A percentile compares a stretch with the other conserved stretches of the same genome.
Evolutionary conservation across 2,329 filamentous ascomycete species (phyloP).

Genomic region (Exophiala sp.): DNA sequence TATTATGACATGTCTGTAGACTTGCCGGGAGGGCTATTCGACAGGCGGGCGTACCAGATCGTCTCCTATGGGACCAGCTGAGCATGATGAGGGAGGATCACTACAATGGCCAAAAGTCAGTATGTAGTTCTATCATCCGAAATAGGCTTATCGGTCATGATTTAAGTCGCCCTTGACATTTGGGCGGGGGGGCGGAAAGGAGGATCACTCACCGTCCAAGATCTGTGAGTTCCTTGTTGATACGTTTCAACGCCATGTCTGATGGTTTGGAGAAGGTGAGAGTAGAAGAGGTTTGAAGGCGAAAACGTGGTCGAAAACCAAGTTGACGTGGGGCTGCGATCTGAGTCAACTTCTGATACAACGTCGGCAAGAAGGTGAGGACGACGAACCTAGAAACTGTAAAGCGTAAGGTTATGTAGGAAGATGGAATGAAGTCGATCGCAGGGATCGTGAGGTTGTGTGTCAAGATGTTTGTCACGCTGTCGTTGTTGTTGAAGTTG

Average conservation of each 20-base stretch:
- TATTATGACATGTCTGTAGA: neutral
- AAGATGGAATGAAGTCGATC: constrained; percentile 6
- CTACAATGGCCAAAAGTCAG: constrained; percentile 45
- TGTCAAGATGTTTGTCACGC: constrained; percentile 14
- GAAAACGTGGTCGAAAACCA: constrained; percentile 20
- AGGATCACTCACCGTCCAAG: constrained; percentile 45
- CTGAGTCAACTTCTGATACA: constrained; percentile 18
- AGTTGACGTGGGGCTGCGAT: constrained; percentile 19
- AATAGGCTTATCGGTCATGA: constrained; percentile 3
- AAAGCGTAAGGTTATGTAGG: neutral
- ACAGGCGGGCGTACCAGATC: constrained; percentile 70
- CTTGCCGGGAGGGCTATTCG: constrained; percentile 14
- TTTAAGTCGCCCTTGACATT: constrained; percentile 4
- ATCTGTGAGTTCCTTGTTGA: constrained; percentile 51
- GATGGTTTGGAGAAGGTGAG: constrained; percentile 18
- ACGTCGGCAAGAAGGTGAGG: neutral
- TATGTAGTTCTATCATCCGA: constrained; percentile 1
- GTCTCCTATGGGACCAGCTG: constrained; percentile 91
- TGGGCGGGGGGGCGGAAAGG: neutral
- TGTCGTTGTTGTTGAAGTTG: constrained; percentile 1
- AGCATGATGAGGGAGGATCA: constrained; percentile 98
- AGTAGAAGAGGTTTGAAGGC: constrained; percentile 8
- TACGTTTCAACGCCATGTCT: constrained; percentile 48
- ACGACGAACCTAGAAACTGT: constrained; percentile 9
- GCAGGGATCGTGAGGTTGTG: constrained; percentile 2